phyloP scores from a whole-genome alignment of 2,329 filamentous ascomycete genomes.

The Penicillium sp. region DNA sequence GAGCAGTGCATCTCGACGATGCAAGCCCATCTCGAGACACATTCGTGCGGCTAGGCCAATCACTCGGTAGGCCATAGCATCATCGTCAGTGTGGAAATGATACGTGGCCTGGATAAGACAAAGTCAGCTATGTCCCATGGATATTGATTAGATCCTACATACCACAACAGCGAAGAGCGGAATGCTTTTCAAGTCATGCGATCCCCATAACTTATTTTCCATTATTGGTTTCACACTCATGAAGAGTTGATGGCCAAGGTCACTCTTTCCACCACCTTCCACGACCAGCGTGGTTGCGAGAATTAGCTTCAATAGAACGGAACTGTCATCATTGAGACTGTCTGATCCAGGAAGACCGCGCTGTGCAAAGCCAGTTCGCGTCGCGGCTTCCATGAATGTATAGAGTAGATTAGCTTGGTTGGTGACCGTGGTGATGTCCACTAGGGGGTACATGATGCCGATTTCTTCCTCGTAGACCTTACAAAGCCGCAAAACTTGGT shows the following conservation, averaged over 20 bases:
- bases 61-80: conserved; percentile 77
- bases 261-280: conserved; percentile 72
- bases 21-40: conserved; percentile 76
- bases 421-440: conserved; percentile 67
- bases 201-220: conserved; percentile 57
- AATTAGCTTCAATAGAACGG: conserved; percentile 73
- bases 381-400: conserved; percentile 64
- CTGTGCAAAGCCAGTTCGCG: conserved; percentile 54
- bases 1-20: conserved; percentile 67
- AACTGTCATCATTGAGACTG: conserved; percentile 56
- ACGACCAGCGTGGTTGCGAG: conserved; percentile 71
- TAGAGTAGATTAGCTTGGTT: conserved; percentile 64
- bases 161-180: conserved; percentile 51
- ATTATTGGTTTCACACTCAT: conserved; percentile 66
- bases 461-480: conserved; percentile 82
- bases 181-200: conserved; percentile 54
- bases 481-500: conserved; percentile 74
- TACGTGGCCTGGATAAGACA: conserved; percentile 58
- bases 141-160: conserved; percentile 4
- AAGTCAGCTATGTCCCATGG: conserved; percentile 1
- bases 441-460: conserved; percentile 83
- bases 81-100: conserved; percentile 79
- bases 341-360: conserved; percentile 51
- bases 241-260: conserved; percentile 66
- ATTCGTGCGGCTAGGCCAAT: conserved; percentile 77